Percentiles rank a stretch among this genome's conserved stretches.
phyloP scores from a whole-genome alignment of 805 yeast species.

The Nakazawaea ambrosiae region DNA sequence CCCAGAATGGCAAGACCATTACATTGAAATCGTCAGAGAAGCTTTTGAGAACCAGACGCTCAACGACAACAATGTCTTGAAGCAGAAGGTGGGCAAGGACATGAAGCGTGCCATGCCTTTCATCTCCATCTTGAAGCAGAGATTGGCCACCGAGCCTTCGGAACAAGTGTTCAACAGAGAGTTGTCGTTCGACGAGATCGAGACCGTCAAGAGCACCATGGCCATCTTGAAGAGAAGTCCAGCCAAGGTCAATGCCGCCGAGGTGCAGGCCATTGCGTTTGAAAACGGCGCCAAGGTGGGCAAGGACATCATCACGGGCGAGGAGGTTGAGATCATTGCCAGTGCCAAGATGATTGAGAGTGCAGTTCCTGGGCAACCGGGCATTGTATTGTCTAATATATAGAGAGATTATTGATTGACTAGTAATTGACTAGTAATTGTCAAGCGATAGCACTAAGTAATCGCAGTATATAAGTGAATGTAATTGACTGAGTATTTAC shows the following conservation, averaged over 20 bases:
- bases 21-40: slow-evolving; percentile 64
- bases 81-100: slow-evolving; percentile 70
- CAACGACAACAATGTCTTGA: slow-evolving; percentile 58
- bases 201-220: slow-evolving; percentile 49
- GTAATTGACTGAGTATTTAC: too few relatives aligned
- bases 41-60: slow-evolving; percentile 59
- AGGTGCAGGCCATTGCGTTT: slow-evolving; percentile 55
- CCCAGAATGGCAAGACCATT: slow-evolving; percentile 62
- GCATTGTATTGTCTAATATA: slow-evolving; percentile 66
- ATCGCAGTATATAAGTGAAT: not conserved
- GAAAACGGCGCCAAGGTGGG: slow-evolving; percentile 61
- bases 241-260: slow-evolving; percentile 46
- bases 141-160: slow-evolving; percentile 64
- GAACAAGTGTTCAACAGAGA: slow-evolving; percentile 84
- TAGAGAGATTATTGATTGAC: not conserved
- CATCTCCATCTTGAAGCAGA: slow-evolving; percentile 76
- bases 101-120: slow-evolving; percentile 99
- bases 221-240: slow-evolving; percentile 58
- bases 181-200: slow-evolving; percentile 73
- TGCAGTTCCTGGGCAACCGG: slow-evolving; percentile 93
- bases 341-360: slow-evolving; percentile 66
- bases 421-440: not conserved
- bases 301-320: slow-evolving; percentile 59
- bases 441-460: too few relatives aligned
- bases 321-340: slow-evolving; percentile 56